A percentile compares a stretch with the other conserved stretches of the same genome.
phyloP scores from a whole-genome alignment of 1,284 basidiomycete genomes.

The Neolentinus lepideus region DNA sequence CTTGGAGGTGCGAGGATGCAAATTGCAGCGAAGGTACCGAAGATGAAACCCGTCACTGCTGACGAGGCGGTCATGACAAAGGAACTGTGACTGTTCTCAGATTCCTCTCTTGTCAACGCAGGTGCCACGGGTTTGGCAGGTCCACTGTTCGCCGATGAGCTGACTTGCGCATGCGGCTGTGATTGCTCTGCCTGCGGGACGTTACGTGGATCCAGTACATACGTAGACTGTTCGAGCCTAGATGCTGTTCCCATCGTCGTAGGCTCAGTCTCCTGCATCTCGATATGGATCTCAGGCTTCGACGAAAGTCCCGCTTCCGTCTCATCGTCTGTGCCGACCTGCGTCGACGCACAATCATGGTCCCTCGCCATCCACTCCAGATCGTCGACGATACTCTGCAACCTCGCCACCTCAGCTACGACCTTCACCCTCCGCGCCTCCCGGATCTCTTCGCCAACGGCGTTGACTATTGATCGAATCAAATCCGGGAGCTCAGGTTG shows the following conservation, averaged over 20 bases:
- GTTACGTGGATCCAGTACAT: too few species aligned
- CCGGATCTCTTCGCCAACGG: constrained; percentile 57
- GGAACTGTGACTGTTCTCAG: not conserved
- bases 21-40: constrained; percentile 28
- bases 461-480: constrained; percentile 45
- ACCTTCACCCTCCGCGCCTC: constrained; percentile 36
- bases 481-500: constrained; percentile 52
- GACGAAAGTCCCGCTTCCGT: constrained; percentile 7
- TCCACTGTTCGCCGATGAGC: not conserved
- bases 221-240: too few species aligned
- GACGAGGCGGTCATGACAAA: constrained; percentile 25
- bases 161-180: not conserved
- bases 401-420: constrained; percentile 32
- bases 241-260: not conserved
- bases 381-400: constrained; percentile 42
- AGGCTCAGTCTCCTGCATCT: not conserved
- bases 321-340: constrained; percentile 11
- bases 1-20: constrained; percentile 25
- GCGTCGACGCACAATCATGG: constrained; percentile 16
- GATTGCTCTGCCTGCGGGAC: not conserved
- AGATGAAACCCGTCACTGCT: constrained; percentile 27
- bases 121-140: not conserved
- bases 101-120: not conserved
- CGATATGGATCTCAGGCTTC: constrained; percentile 1
- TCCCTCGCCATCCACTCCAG: constrained; percentile 36